Conservation (phyloP, 805 yeast genomes). For the Clavispora vitiphila region DNA sequence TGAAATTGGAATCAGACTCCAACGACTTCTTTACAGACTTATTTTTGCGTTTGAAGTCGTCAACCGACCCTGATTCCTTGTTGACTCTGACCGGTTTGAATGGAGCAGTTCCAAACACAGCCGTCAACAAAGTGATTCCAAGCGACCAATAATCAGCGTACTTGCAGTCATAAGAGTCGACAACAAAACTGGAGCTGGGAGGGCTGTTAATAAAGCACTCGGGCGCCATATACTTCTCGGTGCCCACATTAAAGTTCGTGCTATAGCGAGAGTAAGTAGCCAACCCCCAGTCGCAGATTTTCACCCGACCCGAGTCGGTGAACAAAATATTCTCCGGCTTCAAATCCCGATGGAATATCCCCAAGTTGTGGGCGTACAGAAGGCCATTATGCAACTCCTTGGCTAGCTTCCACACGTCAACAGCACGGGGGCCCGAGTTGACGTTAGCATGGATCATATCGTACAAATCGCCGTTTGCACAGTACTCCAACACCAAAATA, state of each 20-base stretch:
- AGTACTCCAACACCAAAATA: slow-evolving; percentile 61
- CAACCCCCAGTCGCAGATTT: slow-evolving; percentile 73
- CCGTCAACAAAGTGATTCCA: slow-evolving; percentile 46
- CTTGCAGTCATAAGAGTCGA: slow-evolving; percentile 34
- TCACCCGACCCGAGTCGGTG: slow-evolving; percentile 46
- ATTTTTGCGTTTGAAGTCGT: slow-evolving; percentile 5
- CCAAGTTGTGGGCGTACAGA: slow-evolving; percentile 48
- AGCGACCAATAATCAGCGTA: slow-evolving; percentile 53
- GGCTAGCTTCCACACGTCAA: slow-evolving; percentile 35
- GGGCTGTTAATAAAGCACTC: slow-evolving; percentile 31
- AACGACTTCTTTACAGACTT: slow-evolving; percentile 8
- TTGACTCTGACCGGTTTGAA: slow-evolving; percentile 32
- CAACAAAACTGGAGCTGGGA: slow-evolving; percentile 2
- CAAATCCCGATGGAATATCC: slow-evolving; percentile 65
- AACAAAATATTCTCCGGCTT: slow-evolving; percentile 69
- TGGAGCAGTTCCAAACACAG: slow-evolving; percentile 50
- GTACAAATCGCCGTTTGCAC: slow-evolving; percentile 62
- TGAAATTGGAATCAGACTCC: slow-evolving; percentile 39
- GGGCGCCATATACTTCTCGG: slow-evolving; percentile 60
- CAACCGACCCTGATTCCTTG: slow-evolving; percentile 6
- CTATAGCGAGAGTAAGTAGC: slow-evolving; percentile 34
- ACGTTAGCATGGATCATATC: slow-evolving; percentile 40
- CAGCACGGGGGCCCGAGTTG: slow-evolving; percentile 12
- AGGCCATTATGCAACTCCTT: slow-evolving; percentile 51
- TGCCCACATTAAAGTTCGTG: slow-evolving; percentile 43